These are phyloP conservation scores for Malania oleifera DNA, from an alignment of 164 flowering plant genomes.

Conservation along the genomic window DNA sequence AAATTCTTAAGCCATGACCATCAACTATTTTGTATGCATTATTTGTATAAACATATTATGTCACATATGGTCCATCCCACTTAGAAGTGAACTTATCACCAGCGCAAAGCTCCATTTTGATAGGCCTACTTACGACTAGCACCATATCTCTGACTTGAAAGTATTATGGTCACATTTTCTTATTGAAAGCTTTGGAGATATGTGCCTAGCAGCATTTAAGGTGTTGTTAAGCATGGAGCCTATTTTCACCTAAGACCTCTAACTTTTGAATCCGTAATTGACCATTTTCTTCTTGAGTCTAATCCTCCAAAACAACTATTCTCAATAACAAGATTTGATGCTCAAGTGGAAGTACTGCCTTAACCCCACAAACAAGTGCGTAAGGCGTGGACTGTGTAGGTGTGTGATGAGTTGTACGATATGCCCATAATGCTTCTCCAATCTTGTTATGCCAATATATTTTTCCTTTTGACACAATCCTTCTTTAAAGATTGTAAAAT, in stretches of 20 bases:
- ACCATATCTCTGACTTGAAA: slow-evolving; percentile 11
- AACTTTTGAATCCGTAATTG: neutral
- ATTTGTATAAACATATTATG: too few species aligned
- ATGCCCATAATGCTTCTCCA: slow-evolving; percentile 12
- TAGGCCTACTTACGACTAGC: too few species aligned
- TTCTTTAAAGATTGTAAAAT: slow-evolving; percentile 7
- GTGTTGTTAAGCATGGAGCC: slow-evolving; percentile 2
- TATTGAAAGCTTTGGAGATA: slow-evolving; percentile 4
- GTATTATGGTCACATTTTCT: slow-evolving; percentile 2
- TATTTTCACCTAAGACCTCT: slow-evolving; percentile 12
- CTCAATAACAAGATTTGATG: slow-evolving; percentile 2
- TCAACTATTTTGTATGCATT: too few species aligned
- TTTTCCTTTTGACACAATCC: neutral
- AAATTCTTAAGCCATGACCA: too few species aligned
- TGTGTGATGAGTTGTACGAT: slow-evolving; percentile 4
- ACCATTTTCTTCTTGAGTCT: neutral
- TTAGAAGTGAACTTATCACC: too few species aligned
- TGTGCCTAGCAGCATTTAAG: slow-evolving; percentile 12
- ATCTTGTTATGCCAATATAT: slow-evolving; percentile 14
- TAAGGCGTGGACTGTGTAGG: slow-evolving; percentile 14
- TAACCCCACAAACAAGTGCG: slow-evolving; percentile 6
- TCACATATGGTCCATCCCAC: too few species aligned
- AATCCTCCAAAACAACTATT: slow-evolving; percentile 8
- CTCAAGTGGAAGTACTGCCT: slow-evolving; percentile 3
- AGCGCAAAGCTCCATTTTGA: too few species aligned